Base-by-base conservation (phyloP, 1,284 basidiomycete species). In the Cutaneotrichosporon dermatis region DNA sequence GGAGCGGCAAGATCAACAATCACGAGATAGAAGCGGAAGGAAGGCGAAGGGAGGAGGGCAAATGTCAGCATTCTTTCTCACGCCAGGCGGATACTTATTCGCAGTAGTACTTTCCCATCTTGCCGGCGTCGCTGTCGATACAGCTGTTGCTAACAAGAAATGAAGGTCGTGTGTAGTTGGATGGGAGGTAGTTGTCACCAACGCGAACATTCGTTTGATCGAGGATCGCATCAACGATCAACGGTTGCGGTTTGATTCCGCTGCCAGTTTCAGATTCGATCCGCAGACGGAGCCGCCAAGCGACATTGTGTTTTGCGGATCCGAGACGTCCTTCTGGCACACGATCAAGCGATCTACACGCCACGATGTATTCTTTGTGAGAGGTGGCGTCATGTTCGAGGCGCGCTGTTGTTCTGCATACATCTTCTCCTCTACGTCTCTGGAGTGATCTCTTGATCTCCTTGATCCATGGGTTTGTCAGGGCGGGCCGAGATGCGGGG, bases 31-130 rank as follows among this genome's bases (percentile, higher is more conserved):
- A 13, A 46, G 35, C 8, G 3, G 53, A 34, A 48, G 12, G 15
- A 35, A 15, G 41, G 33, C 40, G n/a, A 39, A 4, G 16, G 10
- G 5, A 34, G 40, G 43, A 16, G 54, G 51, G 51, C 3, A 8
- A 37, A 54, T 56, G 64, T 63, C 56, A 51, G 54, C 54, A 59
- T 40, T 35, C 36, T 13, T 15, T 11, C 37, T 11, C 25, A 37
- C 33, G 15, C 51, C 33, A 37, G 49, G 42, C 13, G 16, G 57
- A 66, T 59, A 65, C 64, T 67, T 94, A 95, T 80, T 96, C 92
- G 75, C 92, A 82, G 69, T 81, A 82, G 66, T 81, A 79, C 68
- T 80, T 74, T 8, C 71, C 73, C 75, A 73, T 76, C 37, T 56
- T 69, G 62, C 13, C 45, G 37, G 4, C 16, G 50, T 36, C 45